Base-by-base conservation (phyloP, 139 green algal species). In the Diplosphaera chodatii region DNA sequence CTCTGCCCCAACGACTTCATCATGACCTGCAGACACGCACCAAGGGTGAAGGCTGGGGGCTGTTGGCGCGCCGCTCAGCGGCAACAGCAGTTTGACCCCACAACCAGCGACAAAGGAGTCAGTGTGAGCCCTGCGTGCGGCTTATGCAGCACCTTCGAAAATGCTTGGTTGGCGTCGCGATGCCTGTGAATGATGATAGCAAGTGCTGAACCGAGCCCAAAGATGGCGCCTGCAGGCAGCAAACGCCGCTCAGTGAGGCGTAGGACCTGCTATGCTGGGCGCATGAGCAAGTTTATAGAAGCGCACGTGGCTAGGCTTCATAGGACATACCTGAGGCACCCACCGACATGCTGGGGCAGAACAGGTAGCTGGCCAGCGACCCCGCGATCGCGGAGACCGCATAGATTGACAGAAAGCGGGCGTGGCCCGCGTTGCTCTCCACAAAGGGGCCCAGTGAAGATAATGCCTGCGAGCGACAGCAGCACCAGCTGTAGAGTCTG, bases 151-250 rank as follows among this genome's bases (percentile, higher is more conserved):
- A 37, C 30, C 34, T 37, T 27, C 3, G 48, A 59, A 18, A 59
- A 59, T 3, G 48, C 48, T 18, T 59, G 22, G 48, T 59, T 59
- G 48, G 10, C 21, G 31, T 78, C 59, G 18, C 69, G 55, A 71
- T 87, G 83, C 37, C 48, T 59, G 37, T 81, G 80, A 40, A 81
- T 80, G 40, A 81, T 79, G 33, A 81, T 41, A 1, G 73, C 82
- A 32, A 88, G 59, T 18, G 79, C 82, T 37, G 78, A 78, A 6
- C 75, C 76, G 0, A 88, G 21, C 25, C 80, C 83, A 63, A 86
- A 87, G 21, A 87, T 78, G 31, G 82, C 82, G 0, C 69, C 68
- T 72, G 68, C 15, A 28, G 20, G 66, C 8, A n/a, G n/a, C n/a
- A n/a, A n/a, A n/a, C n/a, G n/a, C n/a, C n/a, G n/a, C 8, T 48